Evolutionary conservation across 306 rosid species (phyloP).

Genomic region (Delonix regia): DNA sequence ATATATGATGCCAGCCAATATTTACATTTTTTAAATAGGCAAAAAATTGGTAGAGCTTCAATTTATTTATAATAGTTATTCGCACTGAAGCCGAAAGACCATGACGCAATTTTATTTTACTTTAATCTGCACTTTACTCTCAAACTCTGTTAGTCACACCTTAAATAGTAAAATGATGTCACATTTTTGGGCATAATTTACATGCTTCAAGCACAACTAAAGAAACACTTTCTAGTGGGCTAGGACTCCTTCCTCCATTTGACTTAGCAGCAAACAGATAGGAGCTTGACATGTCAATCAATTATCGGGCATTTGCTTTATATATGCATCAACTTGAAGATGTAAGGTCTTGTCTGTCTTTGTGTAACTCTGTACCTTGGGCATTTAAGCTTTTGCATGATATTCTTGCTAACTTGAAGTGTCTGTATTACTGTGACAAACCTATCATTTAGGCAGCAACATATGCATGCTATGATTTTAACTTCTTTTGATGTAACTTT

Average conservation of each 20-base stretch:
- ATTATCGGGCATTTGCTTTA: not conserved
- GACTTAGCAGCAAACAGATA: not conserved
- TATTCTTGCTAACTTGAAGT: not conserved
- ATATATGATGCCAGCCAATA: not conserved
- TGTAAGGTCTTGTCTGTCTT: not conserved
- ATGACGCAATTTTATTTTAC: not conserved
- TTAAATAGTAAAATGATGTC: not conserved
- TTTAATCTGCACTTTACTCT: not conserved
- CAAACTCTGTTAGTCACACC: not conserved
- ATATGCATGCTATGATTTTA: not conserved
- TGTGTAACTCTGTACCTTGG: not conserved
- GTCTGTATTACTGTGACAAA: not conserved
- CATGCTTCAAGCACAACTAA: not conserved
- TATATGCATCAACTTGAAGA: not conserved
- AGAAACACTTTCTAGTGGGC: not conserved
- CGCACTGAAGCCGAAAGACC: not conserved
- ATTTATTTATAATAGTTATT: not conserved
- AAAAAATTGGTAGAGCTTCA: not conserved
- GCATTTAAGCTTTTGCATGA: not conserved
- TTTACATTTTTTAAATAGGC: not conserved
- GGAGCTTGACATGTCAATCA: not conserved
- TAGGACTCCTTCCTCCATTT: not conserved
- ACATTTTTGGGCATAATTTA: not conserved
- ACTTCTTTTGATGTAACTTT: not conserved
- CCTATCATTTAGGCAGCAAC: not conserved